phyloP scores from a whole-genome alignment of 768 basidiomycete species.

The Daedalea quercina region DNA sequence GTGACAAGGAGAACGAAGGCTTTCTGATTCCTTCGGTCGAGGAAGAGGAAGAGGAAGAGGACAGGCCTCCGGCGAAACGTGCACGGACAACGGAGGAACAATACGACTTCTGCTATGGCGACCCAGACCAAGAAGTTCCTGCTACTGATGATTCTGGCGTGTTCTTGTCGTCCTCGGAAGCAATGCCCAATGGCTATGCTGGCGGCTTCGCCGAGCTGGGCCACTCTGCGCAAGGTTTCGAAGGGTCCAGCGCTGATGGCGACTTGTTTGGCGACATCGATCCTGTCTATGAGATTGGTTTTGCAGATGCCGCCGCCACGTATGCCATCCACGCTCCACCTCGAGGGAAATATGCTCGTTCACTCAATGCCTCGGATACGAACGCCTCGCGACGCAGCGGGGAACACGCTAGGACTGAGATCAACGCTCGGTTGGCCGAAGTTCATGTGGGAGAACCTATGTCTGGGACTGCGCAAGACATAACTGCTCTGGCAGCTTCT shows the following conservation, averaged over 20 bases:
- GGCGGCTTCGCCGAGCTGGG: conserved; percentile 10
- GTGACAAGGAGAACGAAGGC: conserved; percentile 4
- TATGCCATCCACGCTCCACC: background rate
- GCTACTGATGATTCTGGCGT: conserved; percentile 18
- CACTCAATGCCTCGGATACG: too few relatives aligned
- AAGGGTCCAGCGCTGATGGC: conserved; percentile 12
- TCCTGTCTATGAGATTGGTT: conserved; percentile 9
- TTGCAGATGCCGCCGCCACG: background rate
- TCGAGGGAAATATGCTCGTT: background rate
- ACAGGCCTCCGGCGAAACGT: conserved; percentile 5
- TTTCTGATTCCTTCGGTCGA: too few relatives aligned
- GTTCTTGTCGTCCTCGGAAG: background rate
- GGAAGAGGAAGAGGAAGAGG: background rate
- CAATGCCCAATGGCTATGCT: background rate
- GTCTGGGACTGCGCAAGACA: too few relatives aligned
- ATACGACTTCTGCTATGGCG: background rate
- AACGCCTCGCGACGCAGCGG: too few relatives aligned
- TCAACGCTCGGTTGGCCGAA: too few relatives aligned
- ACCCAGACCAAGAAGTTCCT: background rate
- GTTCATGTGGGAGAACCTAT: too few relatives aligned
- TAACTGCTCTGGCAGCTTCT: too few relatives aligned
- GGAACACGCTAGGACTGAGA: too few relatives aligned
- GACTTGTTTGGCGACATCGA: conserved; percentile 18
- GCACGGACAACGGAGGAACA: background rate
- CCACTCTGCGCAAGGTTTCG: conserved; percentile 16